These are phyloP conservation scores for Knufia fluminis DNA, from an alignment of 2,329 filamentous ascomycete species.

Conservation along the genomic window DNA sequence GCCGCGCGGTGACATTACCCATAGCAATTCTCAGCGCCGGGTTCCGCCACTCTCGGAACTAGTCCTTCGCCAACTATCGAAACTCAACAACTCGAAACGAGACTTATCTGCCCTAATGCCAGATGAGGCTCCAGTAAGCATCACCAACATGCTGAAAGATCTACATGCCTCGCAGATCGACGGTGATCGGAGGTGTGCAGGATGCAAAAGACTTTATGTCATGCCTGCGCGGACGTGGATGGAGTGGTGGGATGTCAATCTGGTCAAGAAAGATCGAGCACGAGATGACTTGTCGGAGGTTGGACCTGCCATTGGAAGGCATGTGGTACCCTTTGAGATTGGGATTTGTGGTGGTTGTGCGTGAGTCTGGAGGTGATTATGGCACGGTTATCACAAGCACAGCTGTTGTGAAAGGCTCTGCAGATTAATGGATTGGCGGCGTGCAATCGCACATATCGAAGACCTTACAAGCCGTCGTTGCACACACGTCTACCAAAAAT, in stretches of 20 bases:
- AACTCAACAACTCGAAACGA: constrained; percentile 29
- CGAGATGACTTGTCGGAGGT: neutral
- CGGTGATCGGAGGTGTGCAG: constrained; percentile 32
- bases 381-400: neutral
- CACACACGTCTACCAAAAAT: too few relatives aligned
- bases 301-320: neutral
- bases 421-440: too few relatives aligned
- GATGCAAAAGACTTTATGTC: constrained; percentile 33
- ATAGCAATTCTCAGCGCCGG: constrained; percentile 25
- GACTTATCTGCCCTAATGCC: constrained; percentile 30
- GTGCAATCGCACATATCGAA: too few relatives aligned
- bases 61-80: constrained; percentile 29
- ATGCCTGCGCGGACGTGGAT: constrained; percentile 36
- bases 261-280: neutral
- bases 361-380: too few relatives aligned
- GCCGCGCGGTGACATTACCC: neutral
- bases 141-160: constrained; percentile 29
- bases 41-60: constrained; percentile 37
- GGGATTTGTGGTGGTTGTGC: constrained; percentile 4
- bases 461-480: too few relatives aligned
- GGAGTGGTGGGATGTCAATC: constrained; percentile 26
- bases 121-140: constrained; percentile 26
- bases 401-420: too few relatives aligned
- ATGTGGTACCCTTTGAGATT: constrained; percentile 9
- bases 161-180: constrained; percentile 29